Evolutionary conservation across 768 basidiomycete genomes (phyloP).

Genomic region (Termitomyces sp.): DNA sequence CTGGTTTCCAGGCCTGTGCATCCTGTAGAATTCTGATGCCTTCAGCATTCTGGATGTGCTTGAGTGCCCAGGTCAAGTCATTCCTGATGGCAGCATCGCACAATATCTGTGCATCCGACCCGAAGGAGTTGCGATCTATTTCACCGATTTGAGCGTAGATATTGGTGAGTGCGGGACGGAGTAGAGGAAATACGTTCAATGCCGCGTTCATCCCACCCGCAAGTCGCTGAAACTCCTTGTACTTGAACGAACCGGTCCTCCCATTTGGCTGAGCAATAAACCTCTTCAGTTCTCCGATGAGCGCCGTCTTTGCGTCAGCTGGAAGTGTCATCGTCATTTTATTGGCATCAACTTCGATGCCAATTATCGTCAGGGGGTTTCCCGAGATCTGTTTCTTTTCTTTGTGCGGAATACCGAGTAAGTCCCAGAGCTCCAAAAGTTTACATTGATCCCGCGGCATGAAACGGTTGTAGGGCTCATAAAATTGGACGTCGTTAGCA

Average conservation of each 20-base stretch:
- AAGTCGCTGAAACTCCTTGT: neutral
- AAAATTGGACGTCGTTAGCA: neutral
- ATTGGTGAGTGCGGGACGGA: neutral
- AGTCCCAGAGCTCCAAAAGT: neutral
- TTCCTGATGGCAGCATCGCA: neutral
- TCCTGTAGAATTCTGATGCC: neutral
- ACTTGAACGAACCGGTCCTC: neutral
- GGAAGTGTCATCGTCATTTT: constrained; percentile 1
- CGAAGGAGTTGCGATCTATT: neutral
- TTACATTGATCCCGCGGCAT: neutral
- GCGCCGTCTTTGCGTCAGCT: neutral
- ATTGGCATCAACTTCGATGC: constrained; percentile 3
- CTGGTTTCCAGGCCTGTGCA: neutral
- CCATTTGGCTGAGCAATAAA: neutral
- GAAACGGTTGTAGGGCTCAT: neutral
- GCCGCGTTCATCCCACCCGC: neutral
- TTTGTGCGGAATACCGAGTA: constrained; percentile 3
- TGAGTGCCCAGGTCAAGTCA: neutral
- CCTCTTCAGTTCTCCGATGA: neutral
- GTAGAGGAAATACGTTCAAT: constrained; percentile 5
- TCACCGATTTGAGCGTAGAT: neutral
- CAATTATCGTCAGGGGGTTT: neutral
- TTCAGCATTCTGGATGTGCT: neutral
- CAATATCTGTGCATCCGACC: neutral
- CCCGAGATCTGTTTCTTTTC: constrained; percentile 2